Base-by-base conservation (phyloP, 768 basidiomycete species). In the Royoungia palumana region DNA sequence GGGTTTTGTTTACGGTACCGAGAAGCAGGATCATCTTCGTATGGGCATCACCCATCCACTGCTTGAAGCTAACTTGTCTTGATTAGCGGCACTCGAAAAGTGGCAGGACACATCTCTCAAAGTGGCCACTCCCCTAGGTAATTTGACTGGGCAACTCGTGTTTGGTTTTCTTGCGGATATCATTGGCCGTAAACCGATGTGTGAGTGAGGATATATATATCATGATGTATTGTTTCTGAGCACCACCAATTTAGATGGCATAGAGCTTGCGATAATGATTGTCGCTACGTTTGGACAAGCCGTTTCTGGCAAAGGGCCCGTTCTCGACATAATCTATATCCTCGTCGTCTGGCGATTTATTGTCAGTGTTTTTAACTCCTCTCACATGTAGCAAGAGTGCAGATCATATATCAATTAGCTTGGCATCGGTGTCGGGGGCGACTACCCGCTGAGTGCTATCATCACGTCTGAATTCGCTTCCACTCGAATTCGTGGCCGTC, bases 381-480 rank as follows among this genome's bases (percentile, higher is more conserved):
- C 9, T 44, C 20, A 1, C 17, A 16, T 4, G 11, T 13, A 17
- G 22, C 34, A 34, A n/a, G 7, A 36, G 22, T 30, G 16, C 78
- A 61, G 60, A 76, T 19, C 80, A 72, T 30, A 1, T 13, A 30
- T 6, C 6, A 61, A 40, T 28, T 36, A 78, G 82, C 79, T 81
- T 77, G 87, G 88, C 1, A 62, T 90, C 4, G 89, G 90, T 2
- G 85, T 92, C n/a, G 89, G 90, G 7, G 90, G 91, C 12, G 91
- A 93, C 57, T 92, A 93, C 62, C 91, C 91, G 10, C 66, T 92
- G 0, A 81, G 77, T 37, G 86, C 89, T 7, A 82, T 89, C 57
- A 93, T 93, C 60, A 81, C 89, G 5, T 89, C 85, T 16, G 91
- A 94, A 61, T 92, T 92, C 57, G 83, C 91, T 3, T 75, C 87